Percentiles rank a stretch among this genome's conserved stretches.
Evolutionary conservation across 164 flowering plant species (phyloP).

Genomic region (Annona squamosa): DNA sequence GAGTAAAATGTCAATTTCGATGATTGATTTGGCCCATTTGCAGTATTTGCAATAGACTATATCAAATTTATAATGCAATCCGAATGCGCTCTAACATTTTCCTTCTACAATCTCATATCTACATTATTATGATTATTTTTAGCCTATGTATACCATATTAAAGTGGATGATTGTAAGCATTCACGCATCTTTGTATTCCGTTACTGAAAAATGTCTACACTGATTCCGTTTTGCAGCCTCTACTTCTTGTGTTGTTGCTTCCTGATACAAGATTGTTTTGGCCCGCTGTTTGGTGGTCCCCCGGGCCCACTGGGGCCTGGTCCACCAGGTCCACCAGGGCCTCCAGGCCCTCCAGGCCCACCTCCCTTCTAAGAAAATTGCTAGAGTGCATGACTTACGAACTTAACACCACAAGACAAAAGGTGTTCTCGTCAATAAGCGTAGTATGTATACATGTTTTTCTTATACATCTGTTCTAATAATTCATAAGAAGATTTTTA

Average conservation of each 20-base stretch:
- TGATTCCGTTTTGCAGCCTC: slow-evolving; percentile 1
- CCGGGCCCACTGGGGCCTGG: background rate
- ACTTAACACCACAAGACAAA: too few relatives aligned
- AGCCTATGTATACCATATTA: too few relatives aligned
- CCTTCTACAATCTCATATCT: background rate
- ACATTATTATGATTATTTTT: background rate
- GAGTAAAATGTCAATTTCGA: background rate
- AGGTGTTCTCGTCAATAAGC: too few relatives aligned
- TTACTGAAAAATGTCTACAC: background rate
- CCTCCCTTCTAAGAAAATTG: background rate
- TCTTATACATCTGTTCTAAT: too few relatives aligned
- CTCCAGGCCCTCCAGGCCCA: slow-evolving; percentile 1
- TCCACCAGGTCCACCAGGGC: slow-evolving; percentile 4
- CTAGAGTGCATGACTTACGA: too few relatives aligned
- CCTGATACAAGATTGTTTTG: slow-evolving; percentile 10
- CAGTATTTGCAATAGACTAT: too few relatives aligned
- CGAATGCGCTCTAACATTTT: background rate
- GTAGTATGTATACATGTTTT: too few relatives aligned
- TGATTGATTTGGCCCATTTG: background rate
- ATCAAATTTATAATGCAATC: too few relatives aligned
- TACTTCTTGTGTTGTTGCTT: slow-evolving; percentile 9
- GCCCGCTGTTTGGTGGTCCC: slow-evolving; percentile 7
- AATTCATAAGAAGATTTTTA: too few relatives aligned
- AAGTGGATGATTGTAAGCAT: background rate
- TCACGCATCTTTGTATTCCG: background rate